Percentiles rank a stretch among this genome's conserved stretches.
Evolutionary conservation across 2,329 filamentous ascomycete species (phyloP).

Genomic region (Colletotrichum graminicola): DNA sequence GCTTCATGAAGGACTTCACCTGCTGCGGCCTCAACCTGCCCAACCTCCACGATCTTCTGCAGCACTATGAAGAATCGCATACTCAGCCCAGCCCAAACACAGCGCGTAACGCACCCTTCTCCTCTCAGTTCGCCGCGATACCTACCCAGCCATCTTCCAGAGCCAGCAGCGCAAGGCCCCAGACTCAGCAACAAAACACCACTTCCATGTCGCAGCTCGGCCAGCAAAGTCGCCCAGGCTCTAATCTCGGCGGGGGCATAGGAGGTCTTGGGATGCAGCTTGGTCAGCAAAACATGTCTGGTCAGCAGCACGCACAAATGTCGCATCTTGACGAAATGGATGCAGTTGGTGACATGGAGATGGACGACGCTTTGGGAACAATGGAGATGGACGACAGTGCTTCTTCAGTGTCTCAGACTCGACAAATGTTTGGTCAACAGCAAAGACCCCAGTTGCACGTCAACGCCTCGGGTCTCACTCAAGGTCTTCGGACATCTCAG

Average conservation of each 20-base stretch:
- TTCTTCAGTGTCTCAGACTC: constrained; percentile 77
- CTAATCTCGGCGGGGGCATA: constrained; percentile 38
- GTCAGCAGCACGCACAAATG: constrained; percentile 57
- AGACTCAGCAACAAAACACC: constrained; percentile 38
- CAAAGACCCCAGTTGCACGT: constrained; percentile 82
- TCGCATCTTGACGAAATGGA: constrained; percentile 78
- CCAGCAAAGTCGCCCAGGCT: constrained; percentile 31
- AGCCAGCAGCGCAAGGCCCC: constrained; percentile 40
- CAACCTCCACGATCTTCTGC: constrained; percentile 92
- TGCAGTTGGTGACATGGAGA: constrained; percentile 93
- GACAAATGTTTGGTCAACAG: constrained; percentile 75
- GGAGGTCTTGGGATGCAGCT: constrained; percentile 44
- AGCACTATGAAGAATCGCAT: constrained; percentile 97
- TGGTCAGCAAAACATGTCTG: constrained; percentile 49
- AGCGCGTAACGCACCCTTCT: constrained; percentile 54
- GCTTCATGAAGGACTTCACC: constrained; percentile 97
- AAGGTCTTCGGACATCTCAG: constrained; percentile 86
- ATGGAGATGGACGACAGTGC: constrained; percentile 76
- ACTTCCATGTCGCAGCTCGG: constrained; percentile 39
- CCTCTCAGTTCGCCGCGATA: constrained; percentile 53
- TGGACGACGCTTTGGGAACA: constrained; percentile 83
- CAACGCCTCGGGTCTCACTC: constrained; percentile 79
- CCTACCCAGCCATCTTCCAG: constrained; percentile 36
- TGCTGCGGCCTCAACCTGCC: constrained; percentile 93
- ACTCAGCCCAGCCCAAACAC: constrained; percentile 72